A percentile compares a stretch with the other conserved stretches of the same genome.
These are phyloP conservation scores for Calonectria hawksworthii DNA, from an alignment of 2,329 filamentous ascomycete species.

Conservation along the genomic window DNA sequence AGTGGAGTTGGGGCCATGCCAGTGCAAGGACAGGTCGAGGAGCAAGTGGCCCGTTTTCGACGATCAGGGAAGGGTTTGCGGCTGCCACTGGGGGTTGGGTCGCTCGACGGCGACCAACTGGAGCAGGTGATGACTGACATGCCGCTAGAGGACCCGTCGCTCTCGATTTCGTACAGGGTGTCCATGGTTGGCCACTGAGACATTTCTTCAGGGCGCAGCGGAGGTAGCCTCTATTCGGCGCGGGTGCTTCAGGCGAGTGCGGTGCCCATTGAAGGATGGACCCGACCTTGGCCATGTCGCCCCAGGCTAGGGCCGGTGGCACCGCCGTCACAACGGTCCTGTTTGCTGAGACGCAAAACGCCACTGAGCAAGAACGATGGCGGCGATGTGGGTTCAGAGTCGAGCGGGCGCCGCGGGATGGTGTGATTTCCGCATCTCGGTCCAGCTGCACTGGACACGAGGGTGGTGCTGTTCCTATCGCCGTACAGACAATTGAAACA, in stretches of 20 bases:
- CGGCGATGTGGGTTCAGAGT: slow-evolving; percentile 42
- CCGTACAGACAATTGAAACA: slow-evolving; percentile 36
- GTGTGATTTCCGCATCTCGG: slow-evolving; percentile 44
- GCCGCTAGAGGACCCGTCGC: slow-evolving; percentile 39
- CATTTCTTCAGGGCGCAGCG: slow-evolving; percentile 43
- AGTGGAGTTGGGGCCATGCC: slow-evolving; percentile 39
- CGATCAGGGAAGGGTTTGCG: slow-evolving; percentile 39
- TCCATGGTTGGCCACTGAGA: slow-evolving; percentile 40
- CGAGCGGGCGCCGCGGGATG: slow-evolving; percentile 39
- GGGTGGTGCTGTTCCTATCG: slow-evolving; percentile 34
- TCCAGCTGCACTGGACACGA: slow-evolving; percentile 33
- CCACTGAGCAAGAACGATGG: slow-evolving; percentile 34
- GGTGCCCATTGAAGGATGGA: slow-evolving; percentile 38
- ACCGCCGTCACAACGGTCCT: slow-evolving; percentile 40
- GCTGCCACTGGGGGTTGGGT: slow-evolving; percentile 40
- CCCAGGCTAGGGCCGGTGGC: slow-evolving; percentile 35
- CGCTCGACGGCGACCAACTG: slow-evolving; percentile 38
- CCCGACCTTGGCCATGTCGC: slow-evolving; percentile 34
- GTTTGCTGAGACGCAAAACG: slow-evolving; percentile 32
- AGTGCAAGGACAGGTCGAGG: slow-evolving; percentile 36
- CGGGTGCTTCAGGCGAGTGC: slow-evolving; percentile 28
- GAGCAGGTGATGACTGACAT: slow-evolving; percentile 44
- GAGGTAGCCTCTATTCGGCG: slow-evolving; percentile 33
- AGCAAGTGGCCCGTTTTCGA: slow-evolving; percentile 34
- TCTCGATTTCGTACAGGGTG: slow-evolving; percentile 39